Percentiles rank a stretch among this genome's conserved stretches.
These are phyloP conservation scores for Aspergillus japonicus DNA, from an alignment of 2,329 filamentous ascomycete genomes.

Conservation along the genomic window DNA sequence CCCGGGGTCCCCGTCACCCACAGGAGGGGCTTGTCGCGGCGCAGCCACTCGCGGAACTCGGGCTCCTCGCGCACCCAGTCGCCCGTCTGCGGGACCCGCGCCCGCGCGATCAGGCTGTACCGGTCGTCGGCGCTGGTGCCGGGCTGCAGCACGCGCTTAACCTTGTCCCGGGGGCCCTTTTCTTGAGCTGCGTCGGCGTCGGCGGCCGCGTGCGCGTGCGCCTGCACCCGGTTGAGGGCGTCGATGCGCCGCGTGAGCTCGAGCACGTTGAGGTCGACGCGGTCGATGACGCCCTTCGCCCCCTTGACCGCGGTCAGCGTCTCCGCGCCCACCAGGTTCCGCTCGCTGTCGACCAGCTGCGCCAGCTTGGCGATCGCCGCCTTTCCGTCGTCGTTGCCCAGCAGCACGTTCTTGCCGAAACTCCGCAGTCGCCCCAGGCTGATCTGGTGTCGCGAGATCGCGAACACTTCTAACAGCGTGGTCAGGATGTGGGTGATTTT, in stretches of 20 bases:
- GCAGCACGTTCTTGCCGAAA: neutral
- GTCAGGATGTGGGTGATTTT: neutral
- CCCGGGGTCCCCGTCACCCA: slow-evolving; percentile 49
- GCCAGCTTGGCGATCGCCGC: neutral
- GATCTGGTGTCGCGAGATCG: neutral
- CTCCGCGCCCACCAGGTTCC: neutral
- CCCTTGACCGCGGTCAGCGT: neutral
- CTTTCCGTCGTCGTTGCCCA: neutral
- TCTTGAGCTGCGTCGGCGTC: no score
- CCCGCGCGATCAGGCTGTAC: neutral
- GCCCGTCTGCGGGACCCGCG: slow-evolving; percentile 39
- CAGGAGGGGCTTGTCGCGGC: slow-evolving; percentile 41
- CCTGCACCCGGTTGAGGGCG: neutral
- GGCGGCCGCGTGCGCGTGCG: no score
- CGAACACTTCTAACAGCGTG: neutral
- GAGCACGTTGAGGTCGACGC: neutral
- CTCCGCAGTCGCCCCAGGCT: neutral
- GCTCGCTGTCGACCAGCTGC: neutral
- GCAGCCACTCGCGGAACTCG: slow-evolving; percentile 42
- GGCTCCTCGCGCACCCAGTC: slow-evolving; percentile 49
- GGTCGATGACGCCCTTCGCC: neutral
- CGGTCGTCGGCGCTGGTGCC: neutral
- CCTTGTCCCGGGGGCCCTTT: no score
- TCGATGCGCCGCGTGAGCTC: neutral
- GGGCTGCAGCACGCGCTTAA: neutral